Evolutionary conservation across 1,284 basidiomycete species (phyloP).

Genomic region (Golubevia sp.): DNA sequence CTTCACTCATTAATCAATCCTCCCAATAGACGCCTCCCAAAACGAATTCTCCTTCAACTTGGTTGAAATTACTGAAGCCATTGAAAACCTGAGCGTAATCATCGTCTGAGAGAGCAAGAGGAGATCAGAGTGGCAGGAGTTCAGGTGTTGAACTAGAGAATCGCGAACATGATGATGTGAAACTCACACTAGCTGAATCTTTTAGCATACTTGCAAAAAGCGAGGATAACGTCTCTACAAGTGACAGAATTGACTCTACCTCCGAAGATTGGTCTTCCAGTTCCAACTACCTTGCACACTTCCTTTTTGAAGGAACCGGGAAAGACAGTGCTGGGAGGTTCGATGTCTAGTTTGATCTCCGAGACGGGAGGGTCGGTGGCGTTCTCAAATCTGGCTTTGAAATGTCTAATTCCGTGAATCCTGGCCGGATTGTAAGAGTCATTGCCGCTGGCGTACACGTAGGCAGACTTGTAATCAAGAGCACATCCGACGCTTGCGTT

Average conservation of each 20-base stretch:
- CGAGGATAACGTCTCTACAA: background rate
- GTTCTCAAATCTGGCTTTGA: background rate
- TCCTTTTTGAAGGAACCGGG: background rate
- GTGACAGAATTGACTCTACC: background rate
- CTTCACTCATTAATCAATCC: background rate
- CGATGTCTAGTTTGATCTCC: background rate
- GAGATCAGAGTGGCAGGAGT: too few species aligned
- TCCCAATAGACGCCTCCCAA: background rate
- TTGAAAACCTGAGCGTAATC: too few species aligned
- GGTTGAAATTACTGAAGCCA: too few species aligned
- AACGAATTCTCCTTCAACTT: background rate
- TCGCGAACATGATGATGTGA: too few species aligned
- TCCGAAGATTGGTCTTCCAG: background rate
- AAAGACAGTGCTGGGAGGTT: background rate
- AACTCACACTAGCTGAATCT: too few species aligned
- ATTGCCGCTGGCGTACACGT: background rate
- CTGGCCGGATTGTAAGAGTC: background rate
- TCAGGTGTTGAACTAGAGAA: too few species aligned
- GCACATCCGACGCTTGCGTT: too few species aligned
- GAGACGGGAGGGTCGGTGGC: background rate
- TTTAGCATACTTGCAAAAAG: background rate
- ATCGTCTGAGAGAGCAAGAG: too few species aligned
- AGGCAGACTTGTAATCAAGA: background rate
- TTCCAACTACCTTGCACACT: background rate
- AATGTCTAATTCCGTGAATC: background rate